Conservation (phyloP, 1,284 basidiomycete genomes). For the Apiotrichum sp. region DNA sequence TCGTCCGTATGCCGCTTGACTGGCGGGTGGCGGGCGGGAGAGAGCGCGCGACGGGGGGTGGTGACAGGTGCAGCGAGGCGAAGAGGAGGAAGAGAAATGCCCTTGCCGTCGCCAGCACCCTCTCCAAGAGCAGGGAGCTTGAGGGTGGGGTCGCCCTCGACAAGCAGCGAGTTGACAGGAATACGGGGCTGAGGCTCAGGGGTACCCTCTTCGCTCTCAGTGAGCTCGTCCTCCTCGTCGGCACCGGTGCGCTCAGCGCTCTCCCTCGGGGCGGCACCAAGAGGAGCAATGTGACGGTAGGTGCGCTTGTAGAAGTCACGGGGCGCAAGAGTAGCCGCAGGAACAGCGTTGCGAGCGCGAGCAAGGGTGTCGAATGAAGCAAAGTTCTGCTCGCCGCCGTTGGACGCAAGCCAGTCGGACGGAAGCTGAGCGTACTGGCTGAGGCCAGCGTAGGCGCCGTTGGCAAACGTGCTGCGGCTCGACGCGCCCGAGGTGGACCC, state of each 20-base stretch:
- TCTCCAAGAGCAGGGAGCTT: slow-evolving; percentile 21
- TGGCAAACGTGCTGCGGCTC: slow-evolving; percentile 6
- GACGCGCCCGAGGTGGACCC: slow-evolving; percentile 19
- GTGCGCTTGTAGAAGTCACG: slow-evolving; percentile 44
- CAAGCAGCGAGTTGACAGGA: slow-evolving; percentile 4
- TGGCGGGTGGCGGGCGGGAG: slow-evolving; percentile 26
- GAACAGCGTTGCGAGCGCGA: slow-evolving; percentile 22
- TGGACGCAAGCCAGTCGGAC: slow-evolving; percentile 1
- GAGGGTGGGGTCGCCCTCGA: slow-evolving; percentile 18
- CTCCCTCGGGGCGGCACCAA: slow-evolving; percentile 37
- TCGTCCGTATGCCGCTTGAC: slow-evolving; percentile 44
- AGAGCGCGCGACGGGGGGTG: slow-evolving; percentile 7
- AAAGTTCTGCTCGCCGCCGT: slow-evolving; percentile 9
- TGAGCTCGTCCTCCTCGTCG: slow-evolving; percentile 19
- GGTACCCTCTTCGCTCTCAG: slow-evolving; percentile 5
- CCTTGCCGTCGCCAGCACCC: background rate
- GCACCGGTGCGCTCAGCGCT: slow-evolving; percentile 25
- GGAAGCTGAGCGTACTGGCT: slow-evolving; percentile 19
- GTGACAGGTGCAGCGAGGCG: background rate
- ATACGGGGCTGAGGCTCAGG: slow-evolving; percentile 8
- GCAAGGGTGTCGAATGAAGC: slow-evolving; percentile 37
- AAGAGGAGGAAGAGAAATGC: slow-evolving; percentile 11
- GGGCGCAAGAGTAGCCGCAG: slow-evolving; percentile 29
- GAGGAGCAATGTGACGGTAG: slow-evolving; percentile 41
- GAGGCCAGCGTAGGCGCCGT: slow-evolving; percentile 16